Percentiles rank a stretch among this genome's conserved stretches.
Evolutionary conservation across 805 yeast genomes (phyloP).

Genomic region (Komagataella kurtzmanii): DNA sequence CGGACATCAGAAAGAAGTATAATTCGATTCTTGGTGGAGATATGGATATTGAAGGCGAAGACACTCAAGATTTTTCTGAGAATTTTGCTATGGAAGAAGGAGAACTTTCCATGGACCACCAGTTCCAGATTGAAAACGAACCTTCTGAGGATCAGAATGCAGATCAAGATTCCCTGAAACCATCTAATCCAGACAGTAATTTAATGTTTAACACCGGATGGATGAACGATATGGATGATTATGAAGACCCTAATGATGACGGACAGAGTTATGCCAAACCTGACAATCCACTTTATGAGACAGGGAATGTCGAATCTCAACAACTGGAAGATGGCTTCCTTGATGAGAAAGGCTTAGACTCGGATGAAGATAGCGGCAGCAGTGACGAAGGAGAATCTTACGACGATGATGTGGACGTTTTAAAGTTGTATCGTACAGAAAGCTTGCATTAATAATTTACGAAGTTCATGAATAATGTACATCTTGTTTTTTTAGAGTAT

Average conservation of each 20-base stretch:
- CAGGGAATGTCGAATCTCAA: constrained; percentile 10
- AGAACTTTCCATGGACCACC: constrained; percentile 16
- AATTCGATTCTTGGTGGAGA: constrained; percentile 82
- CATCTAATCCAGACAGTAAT: background rate
- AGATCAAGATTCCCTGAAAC: constrained; percentile 26
- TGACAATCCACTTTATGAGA: constrained; percentile 46
- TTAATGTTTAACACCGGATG: background rate
- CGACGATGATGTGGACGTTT: background rate
- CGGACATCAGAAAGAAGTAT: constrained; percentile 86
- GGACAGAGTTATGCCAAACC: constrained; percentile 60
- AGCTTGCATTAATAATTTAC: background rate
- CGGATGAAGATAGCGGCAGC: background rate
- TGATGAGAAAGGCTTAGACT: background rate
- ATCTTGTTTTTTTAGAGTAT: background rate
- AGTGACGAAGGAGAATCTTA: background rate
- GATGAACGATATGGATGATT: constrained; percentile 45
- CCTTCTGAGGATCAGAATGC: constrained; percentile 33
- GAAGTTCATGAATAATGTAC: background rate
- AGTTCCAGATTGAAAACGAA: constrained; percentile 52
- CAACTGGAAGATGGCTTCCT: background rate
- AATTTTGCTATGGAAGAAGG: constrained; percentile 10
- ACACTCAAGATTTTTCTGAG: constrained; percentile 5
- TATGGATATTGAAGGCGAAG: constrained; percentile 25
- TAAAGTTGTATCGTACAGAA: background rate
- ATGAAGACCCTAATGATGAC: constrained; percentile 72